A percentile compares a stretch with the other conserved stretches of the same genome.
phyloP scores from a whole-genome alignment of 2,329 filamentous ascomycete genomes.

The Acephala macrosclerotiorum region DNA sequence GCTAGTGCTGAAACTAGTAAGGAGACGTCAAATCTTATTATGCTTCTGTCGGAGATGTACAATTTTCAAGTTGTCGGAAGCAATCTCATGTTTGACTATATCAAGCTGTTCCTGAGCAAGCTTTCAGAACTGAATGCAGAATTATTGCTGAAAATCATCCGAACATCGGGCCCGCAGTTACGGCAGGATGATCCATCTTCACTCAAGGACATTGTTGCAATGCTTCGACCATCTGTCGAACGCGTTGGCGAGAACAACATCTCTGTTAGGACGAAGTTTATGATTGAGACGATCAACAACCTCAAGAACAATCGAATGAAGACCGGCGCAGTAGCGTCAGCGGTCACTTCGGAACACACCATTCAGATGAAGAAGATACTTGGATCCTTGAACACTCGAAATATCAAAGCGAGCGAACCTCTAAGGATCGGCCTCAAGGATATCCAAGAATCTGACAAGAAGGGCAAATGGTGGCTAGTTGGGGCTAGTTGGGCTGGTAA shows the following conservation, averaged over 20 bases:
- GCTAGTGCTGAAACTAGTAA: constrained; percentile 53
- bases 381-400: constrained; percentile 74
- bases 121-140: constrained; percentile 90
- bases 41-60: constrained; percentile 86
- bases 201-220: constrained; percentile 85
- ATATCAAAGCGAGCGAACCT: constrained; percentile 78
- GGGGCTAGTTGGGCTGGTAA: constrained; percentile 84
- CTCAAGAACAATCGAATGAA: constrained; percentile 94
- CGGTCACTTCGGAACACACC: constrained; percentile 80
- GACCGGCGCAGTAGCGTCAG: constrained; percentile 73
- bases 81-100: constrained; percentile 88
- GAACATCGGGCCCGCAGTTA: constrained; percentile 81
- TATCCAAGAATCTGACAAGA: constrained; percentile 82
- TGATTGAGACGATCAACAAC: constrained; percentile 96
- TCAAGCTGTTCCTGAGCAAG: constrained; percentile 76
- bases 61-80: constrained; percentile 88
- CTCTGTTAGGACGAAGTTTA: constrained; percentile 91
- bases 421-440: constrained; percentile 83
- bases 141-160: constrained; percentile 83
- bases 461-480: constrained; percentile 98
- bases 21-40: constrained; percentile 77
- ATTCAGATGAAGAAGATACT: constrained; percentile 89
- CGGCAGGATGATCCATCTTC: constrained; percentile 88
- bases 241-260: constrained; percentile 73
- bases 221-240: constrained; percentile 76